phyloP scores from a whole-genome alignment of 1,284 basidiomycete genomes.

The Apiotrichum sp. region DNA sequence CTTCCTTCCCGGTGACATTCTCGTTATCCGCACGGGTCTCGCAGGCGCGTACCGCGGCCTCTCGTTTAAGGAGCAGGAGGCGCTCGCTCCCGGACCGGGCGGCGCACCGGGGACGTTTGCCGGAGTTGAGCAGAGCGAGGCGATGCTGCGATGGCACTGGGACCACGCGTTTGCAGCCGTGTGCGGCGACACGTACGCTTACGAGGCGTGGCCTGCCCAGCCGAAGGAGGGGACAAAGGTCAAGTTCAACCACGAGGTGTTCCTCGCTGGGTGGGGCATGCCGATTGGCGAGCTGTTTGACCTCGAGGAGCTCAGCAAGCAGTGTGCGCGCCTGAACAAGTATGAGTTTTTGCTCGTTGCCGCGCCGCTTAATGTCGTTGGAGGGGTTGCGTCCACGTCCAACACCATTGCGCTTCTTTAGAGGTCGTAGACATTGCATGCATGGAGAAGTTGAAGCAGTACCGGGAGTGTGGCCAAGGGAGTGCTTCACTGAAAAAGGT shows the following conservation, averaged over 20 bases:
- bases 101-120: slow-evolving; percentile 14
- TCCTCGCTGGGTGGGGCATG: slow-evolving; percentile 33
- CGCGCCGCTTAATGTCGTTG: slow-evolving; percentile 43
- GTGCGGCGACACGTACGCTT: slow-evolving; percentile 37
- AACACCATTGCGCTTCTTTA: slow-evolving; percentile 45
- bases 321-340: slow-evolving; percentile 30
- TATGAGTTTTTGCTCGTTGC: slow-evolving; percentile 48
- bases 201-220: slow-evolving; percentile 24
- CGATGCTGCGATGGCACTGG: slow-evolving; percentile 44
- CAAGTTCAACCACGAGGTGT: slow-evolving; percentile 24
- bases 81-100: slow-evolving; percentile 2
- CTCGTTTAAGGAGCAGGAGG: slow-evolving; percentile 19
- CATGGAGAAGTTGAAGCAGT: too few relatives aligned
- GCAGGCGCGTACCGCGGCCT: slow-evolving; percentile 35
- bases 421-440: too few relatives aligned
- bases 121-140: slow-evolving; percentile 32
- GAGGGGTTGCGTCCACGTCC: slow-evolving; percentile 47
- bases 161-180: slow-evolving; percentile 48
- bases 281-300: slow-evolving; percentile 49
- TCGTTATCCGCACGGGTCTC: slow-evolving; percentile 46
- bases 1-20: slow-evolving; percentile 38
- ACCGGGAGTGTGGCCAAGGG: too few relatives aligned
- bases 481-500: too few relatives aligned
- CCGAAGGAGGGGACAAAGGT: neutral
- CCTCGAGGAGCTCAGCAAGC: slow-evolving; percentile 38